These are phyloP conservation scores for Pichia sp. DNA, from an alignment of 1,139 yeast species.

Conservation along the genomic window DNA sequence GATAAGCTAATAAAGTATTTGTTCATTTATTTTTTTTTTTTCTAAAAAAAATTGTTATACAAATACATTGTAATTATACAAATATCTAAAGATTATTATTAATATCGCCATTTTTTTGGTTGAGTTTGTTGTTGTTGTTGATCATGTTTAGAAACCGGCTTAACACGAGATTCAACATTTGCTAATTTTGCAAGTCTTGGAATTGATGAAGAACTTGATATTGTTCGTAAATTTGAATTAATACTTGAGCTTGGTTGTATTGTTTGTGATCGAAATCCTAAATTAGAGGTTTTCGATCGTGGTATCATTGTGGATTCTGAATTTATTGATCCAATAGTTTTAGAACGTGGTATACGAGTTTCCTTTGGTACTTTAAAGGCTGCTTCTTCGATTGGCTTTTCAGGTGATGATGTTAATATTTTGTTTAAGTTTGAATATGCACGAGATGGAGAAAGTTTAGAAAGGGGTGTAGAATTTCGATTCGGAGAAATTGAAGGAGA, in stretches of 20 bases:
- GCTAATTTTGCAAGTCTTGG: constrained; percentile 18
- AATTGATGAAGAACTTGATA: constrained; percentile 17
- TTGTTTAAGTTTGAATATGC: constrained; percentile 20
- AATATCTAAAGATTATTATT: neutral
- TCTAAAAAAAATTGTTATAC: neutral
- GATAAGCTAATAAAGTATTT: too few relatives aligned
- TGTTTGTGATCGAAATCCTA: neutral
- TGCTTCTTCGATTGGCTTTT: neutral
- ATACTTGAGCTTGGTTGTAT: constrained; percentile 7
- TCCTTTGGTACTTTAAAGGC: neutral
- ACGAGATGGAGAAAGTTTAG: constrained; percentile 28
- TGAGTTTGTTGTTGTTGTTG: neutral
- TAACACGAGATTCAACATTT: constrained; percentile 11
- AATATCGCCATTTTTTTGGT: constrained; percentile 12
- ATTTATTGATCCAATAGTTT: constrained; percentile 1
- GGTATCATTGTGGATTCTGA: constrained; percentile 4
- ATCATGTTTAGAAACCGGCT: constrained; percentile 4
- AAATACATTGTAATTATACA: neutral
- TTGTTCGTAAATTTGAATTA: constrained; percentile 3
- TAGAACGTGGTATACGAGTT: constrained; percentile 5
- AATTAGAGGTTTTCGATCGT: constrained; percentile 14
- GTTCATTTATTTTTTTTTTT: neutral
- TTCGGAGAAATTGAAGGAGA: constrained; percentile 18
- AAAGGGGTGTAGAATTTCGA: constrained; percentile 3
- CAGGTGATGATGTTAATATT: constrained; percentile 13